Evolutionary conservation across 2,329 filamentous ascomycete species (phyloP), one percentile per base, ranked within the genome.

Genomic region (Rhinocladiella mackenziei): DNA sequence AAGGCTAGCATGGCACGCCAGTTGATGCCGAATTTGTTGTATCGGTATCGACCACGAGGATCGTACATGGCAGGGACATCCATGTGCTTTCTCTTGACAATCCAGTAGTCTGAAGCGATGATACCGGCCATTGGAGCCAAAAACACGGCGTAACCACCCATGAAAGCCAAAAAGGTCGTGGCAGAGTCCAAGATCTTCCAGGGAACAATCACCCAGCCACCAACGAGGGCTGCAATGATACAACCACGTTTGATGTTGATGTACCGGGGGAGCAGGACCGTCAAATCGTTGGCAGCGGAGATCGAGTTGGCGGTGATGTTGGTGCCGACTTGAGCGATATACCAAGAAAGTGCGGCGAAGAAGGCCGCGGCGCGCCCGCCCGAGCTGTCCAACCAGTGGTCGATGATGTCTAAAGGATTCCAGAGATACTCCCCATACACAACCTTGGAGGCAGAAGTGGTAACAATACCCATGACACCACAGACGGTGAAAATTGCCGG

Each of bases 21-120:
- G 52, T 83, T 83, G 35, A 71, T 66, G 2, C 77, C 75, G 80
- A 53, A 83, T 28, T 53, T 83, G 35, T 70, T 66, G 37, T 53
- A 54, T 14, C 53, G 25, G 41, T 57, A 57, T 30, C 47, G 42
- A 4, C 53, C 53, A 3, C 35, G 39, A 26, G 45, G 50, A 25
- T 55, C 38, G 32, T 57, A 57, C 17, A 56, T 32, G 3, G 39
- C 53, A 9, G 51, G 51, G 13, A 56, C 48, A 19, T 56, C 53
- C n/a, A 48, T 18, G 7, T 42, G 39, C 17, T 39, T 37, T 28
- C 40, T 39, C 22, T 56, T 55, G 20, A 59, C 51, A 8, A 58
- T 33, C 50, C 46, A 59, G 26, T 55, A 60, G 44, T 60, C 57
- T 10, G 44, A 54, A 15, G 50, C 39, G 2, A 60, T 50, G 39